Percentiles rank a stretch among this genome's conserved stretches.
Evolutionary conservation across 2,329 filamentous ascomycete species (phyloP).

Genomic region (Gyromitra esculenta): DNA sequence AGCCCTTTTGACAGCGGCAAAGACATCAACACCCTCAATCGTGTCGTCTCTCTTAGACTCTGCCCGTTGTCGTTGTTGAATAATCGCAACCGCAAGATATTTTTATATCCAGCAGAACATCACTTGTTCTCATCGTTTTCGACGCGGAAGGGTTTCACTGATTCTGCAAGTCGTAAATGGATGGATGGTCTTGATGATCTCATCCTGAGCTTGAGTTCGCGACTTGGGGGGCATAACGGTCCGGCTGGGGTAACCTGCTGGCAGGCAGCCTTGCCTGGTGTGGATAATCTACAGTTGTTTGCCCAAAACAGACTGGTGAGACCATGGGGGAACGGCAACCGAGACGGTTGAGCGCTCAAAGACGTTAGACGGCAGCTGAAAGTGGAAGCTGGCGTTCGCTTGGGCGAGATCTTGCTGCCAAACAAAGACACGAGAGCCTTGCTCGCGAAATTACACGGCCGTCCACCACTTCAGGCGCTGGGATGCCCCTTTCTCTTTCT

Average conservation of each 20-base stretch:
- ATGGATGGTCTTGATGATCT: conserved; percentile 10
- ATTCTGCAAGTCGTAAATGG: conserved; percentile 14
- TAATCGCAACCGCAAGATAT: not conserved
- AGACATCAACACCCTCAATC: conserved; percentile 31
- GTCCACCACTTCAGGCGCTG: conserved; percentile 34
- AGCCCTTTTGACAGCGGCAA: conserved; percentile 39
- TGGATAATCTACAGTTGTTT: conserved; percentile 31
- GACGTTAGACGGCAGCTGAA: conserved; percentile 46
- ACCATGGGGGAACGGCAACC: conserved; percentile 42
- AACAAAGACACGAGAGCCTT: conserved; percentile 47
- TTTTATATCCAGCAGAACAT: conserved; percentile 11
- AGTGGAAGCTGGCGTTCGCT: conserved; percentile 47
- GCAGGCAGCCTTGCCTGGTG: not conserved
- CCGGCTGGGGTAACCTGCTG: conserved; percentile 33
- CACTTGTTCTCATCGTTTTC: not conserved
- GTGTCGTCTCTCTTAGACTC: conserved; percentile 8
- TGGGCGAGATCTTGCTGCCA: conserved; percentile 43
- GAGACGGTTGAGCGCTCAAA: conserved; percentile 35
- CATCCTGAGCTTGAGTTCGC: conserved; percentile 26
- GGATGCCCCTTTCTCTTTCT: conserved; percentile 36
- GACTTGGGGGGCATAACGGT: conserved; percentile 18
- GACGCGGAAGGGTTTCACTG: conserved; percentile 11
- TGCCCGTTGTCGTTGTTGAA: conserved; percentile 30
- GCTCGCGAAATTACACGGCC: conserved; percentile 48
- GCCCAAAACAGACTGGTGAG: conserved; percentile 45